phyloP scores from a whole-genome alignment of 495 filamentous ascomycete genomes.

The Hyaloscypha bicolor region DNA sequence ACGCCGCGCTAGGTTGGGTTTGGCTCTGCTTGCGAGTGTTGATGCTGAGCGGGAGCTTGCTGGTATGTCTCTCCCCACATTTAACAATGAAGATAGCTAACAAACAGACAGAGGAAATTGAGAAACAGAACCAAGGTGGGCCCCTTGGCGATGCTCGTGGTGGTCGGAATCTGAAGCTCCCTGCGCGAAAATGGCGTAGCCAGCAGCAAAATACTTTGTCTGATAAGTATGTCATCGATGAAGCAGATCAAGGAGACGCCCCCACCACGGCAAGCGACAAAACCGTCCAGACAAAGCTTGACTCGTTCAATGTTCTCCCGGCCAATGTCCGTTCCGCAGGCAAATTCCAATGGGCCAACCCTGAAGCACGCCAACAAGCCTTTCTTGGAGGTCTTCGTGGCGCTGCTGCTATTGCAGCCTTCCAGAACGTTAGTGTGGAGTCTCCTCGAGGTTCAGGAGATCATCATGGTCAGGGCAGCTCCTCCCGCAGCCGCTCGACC shows the following conservation, averaged over 20 bases:
- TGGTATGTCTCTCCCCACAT: not conserved
- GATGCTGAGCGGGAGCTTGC: not conserved
- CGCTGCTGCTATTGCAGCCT: not conserved
- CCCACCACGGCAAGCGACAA: not conserved
- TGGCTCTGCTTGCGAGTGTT: not conserved
- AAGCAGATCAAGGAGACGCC: not conserved
- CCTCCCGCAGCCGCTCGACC: too few species aligned
- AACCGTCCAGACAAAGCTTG: not conserved
- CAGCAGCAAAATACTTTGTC: not conserved
- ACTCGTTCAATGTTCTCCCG: not conserved
- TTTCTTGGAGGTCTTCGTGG: not conserved
- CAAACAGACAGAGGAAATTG: not conserved
- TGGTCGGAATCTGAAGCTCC: not conserved
- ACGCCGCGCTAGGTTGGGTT: not conserved
- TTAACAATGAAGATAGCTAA: not conserved
- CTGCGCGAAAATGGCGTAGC: not conserved
- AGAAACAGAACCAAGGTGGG: not conserved
- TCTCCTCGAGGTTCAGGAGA: not conserved
- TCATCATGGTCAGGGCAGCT: not conserved
- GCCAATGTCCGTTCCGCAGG: not conserved
- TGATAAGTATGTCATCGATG: not conserved
- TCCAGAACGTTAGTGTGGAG: not conserved
- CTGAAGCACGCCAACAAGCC: not conserved
- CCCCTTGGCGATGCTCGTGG: not conserved
- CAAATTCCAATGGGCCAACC: slow-evolving; percentile 3